These are phyloP conservation scores for Sporothrix euskadiensis DNA, from an alignment of 2,329 filamentous ascomycete genomes.

Conservation along the genomic window DNA sequence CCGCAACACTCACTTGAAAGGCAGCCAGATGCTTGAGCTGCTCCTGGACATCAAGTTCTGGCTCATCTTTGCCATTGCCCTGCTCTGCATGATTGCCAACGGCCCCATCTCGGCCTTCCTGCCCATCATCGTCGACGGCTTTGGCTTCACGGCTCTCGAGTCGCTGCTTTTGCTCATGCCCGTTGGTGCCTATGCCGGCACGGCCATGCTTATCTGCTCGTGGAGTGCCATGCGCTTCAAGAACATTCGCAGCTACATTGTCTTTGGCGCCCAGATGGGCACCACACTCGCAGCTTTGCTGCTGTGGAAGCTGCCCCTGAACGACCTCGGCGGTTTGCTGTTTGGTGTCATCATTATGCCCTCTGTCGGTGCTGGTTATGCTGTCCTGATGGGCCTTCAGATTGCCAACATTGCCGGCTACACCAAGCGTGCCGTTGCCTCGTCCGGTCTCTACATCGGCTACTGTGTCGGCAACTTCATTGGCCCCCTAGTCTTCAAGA, in stretches of 20 bases:
- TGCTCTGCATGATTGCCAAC: slow-evolving; percentile 47
- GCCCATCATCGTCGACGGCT: slow-evolving; percentile 48
- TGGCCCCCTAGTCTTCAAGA: slow-evolving; percentile 40
- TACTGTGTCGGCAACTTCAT: slow-evolving; percentile 49
- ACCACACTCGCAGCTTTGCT: slow-evolving; percentile 47
- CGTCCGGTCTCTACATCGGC: slow-evolving; percentile 52
- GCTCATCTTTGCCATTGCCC: slow-evolving; percentile 43
- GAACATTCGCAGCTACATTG: slow-evolving; percentile 34
- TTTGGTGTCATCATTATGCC: slow-evolving; percentile 54
- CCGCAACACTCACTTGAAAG: slow-evolving; percentile 48
- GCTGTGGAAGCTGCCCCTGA: slow-evolving; percentile 47
- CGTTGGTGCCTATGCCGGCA: slow-evolving; percentile 41
- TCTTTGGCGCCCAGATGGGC: slow-evolving; percentile 44
- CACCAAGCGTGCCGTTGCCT: slow-evolving; percentile 51
- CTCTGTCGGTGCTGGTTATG: slow-evolving; percentile 48
- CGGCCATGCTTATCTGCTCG: slow-evolving; percentile 43
- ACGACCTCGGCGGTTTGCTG: slow-evolving; percentile 46
- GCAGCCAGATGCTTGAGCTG: slow-evolving; percentile 45
- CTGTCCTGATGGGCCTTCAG: slow-evolving; percentile 48
- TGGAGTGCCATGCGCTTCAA: slow-evolving; percentile 42
- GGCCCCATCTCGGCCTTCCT: slow-evolving; percentile 49
- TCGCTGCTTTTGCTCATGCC: slow-evolving; percentile 48
- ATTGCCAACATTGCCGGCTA: slow-evolving; percentile 55
- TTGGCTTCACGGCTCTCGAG: slow-evolving; percentile 48
- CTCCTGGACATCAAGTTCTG: slow-evolving; percentile 43